Conservation (phyloP, 1,139 yeast species). For the Debaryomycetaceae sp. region DNA sequence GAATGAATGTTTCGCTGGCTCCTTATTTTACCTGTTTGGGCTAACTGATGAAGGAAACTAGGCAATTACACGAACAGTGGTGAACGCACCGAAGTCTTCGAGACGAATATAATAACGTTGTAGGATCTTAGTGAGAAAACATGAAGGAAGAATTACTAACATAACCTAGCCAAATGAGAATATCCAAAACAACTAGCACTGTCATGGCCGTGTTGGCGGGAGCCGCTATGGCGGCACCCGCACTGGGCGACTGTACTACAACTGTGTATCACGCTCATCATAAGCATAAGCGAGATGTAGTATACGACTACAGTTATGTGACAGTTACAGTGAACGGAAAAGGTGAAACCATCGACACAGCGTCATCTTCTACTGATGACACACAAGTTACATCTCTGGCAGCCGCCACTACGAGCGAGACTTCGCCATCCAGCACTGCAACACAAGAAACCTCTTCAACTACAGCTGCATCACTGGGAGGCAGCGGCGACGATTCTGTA, state of each 20-base stretch:
- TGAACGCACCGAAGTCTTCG: neutral
- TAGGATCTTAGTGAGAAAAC: neutral
- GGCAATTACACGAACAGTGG: too few relatives aligned
- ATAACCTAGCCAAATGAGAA: conserved; percentile 22
- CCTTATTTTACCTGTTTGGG: too few relatives aligned
- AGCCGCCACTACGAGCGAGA: conserved; percentile 5
- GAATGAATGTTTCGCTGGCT: too few relatives aligned
- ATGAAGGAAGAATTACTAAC: conserved; percentile 3
- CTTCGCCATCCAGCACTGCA: conserved; percentile 8
- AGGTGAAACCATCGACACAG: conserved; percentile 25
- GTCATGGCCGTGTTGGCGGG: conserved; percentile 41
- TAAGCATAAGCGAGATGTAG: conserved; percentile 41
- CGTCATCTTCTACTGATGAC: conserved; percentile 11
- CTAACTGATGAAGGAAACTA: too few relatives aligned
- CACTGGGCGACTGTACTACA: conserved; percentile 40
- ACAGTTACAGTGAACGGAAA: conserved; percentile 42
- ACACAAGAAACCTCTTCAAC: conserved; percentile 10
- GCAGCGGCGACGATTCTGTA: conserved; percentile 14
- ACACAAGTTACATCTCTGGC: conserved; percentile 11
- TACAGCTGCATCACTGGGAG: neutral
- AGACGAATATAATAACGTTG: neutral
- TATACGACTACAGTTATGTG: conserved; percentile 38
- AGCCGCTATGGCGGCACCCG: conserved; percentile 46
- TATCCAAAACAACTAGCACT: conserved; percentile 26
- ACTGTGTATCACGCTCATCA: conserved; percentile 41